Percentiles rank a stretch among this genome's conserved stretches.
Conservation (phyloP, 192 early-diverging fungal genomes). For the Geranomyces variabilis region DNA sequence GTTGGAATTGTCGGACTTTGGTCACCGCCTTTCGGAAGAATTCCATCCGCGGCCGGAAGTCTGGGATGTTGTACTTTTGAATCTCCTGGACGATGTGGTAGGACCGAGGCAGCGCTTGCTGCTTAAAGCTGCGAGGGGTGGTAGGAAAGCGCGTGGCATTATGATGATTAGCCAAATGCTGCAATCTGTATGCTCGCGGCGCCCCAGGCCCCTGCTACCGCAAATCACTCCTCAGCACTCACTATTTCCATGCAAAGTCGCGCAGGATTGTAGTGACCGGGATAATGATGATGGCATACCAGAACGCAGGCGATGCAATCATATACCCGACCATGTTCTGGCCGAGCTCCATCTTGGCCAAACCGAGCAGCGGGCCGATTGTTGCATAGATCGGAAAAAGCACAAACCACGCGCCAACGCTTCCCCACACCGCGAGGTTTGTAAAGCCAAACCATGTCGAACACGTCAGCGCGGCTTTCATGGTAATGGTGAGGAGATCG, state of each 20-base stretch:
- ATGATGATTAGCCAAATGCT: neutral
- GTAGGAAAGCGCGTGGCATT: slow-evolving; percentile 46
- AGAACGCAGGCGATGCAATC: slow-evolving; percentile 64
- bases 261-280: slow-evolving; percentile 82
- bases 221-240: too few relatives aligned
- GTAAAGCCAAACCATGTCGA: slow-evolving; percentile 97
- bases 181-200: neutral
- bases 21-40: slow-evolving; percentile 98
- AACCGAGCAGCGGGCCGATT: slow-evolving; percentile 65
- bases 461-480: slow-evolving; percentile 88
- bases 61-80: slow-evolving; percentile 98
- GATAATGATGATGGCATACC: slow-evolving; percentile 84
- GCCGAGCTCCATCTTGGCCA: slow-evolving; percentile 51
- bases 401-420: slow-evolving; percentile 85
- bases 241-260: slow-evolving; percentile 96
- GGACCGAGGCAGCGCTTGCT: slow-evolving; percentile 77
- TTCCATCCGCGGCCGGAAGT: slow-evolving; percentile 97
- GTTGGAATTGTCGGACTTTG: slow-evolving; percentile 87
- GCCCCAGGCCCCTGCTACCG: too few relatives aligned
- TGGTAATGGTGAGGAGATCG: slow-evolving; percentile 84
- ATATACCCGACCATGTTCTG: slow-evolving; percentile 46
- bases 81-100: slow-evolving; percentile 99
- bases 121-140: slow-evolving; percentile 61
- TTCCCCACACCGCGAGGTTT: slow-evolving; percentile 86
- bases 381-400: slow-evolving; percentile 83